A percentile compares a stretch with the other conserved stretches of the same genome.
Conservation (phyloP, 2,329 filamentous ascomycete genomes). For the Knoxdaviesia proteae region DNA sequence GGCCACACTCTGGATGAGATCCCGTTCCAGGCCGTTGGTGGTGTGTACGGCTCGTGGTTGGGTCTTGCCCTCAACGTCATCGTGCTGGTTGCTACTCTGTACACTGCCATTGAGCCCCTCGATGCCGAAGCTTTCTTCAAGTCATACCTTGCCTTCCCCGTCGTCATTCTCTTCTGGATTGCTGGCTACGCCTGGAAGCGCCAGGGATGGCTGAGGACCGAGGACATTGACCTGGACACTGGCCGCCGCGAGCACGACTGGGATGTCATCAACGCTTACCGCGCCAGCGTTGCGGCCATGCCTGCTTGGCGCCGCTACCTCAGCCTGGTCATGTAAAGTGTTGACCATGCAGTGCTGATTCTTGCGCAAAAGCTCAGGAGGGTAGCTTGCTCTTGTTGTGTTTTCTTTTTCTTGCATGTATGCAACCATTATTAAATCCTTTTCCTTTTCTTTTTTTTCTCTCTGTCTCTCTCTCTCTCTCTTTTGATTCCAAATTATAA, state of each 20-base stretch:
- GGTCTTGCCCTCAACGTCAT: slow-evolving; percentile 35
- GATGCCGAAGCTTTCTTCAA: slow-evolving; percentile 30
- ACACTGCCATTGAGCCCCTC: slow-evolving; percentile 22
- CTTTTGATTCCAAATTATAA: not conserved
- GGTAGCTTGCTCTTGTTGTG: not conserved
- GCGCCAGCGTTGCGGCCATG: slow-evolving; percentile 25
- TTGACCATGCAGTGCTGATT: not conserved
- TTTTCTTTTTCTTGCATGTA: not conserved
- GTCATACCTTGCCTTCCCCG: slow-evolving; percentile 28
- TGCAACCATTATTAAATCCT: not conserved
- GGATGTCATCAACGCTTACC: slow-evolving; percentile 37
- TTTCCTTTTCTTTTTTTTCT: not conserved
- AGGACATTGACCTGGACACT: slow-evolving; percentile 45
- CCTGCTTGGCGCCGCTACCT: slow-evolving; percentile 26
- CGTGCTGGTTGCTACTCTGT: slow-evolving; percentile 31
- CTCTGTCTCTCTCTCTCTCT: not conserved
- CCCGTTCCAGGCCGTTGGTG: slow-evolving; percentile 37
- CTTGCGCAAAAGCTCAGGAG: not conserved
- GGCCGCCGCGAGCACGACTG: slow-evolving; percentile 45
- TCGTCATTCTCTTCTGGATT: slow-evolving; percentile 32
- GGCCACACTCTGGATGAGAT: slow-evolving; percentile 43
- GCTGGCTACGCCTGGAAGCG: slow-evolving; percentile 45
- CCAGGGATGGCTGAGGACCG: slow-evolving; percentile 31
- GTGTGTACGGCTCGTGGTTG: slow-evolving; percentile 40
- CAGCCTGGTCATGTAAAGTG: slow-evolving; percentile 16